Evolutionary conservation across 2,329 filamentous ascomycete genomes (phyloP).

Genomic region (Trichoderma citrinoviride): DNA sequence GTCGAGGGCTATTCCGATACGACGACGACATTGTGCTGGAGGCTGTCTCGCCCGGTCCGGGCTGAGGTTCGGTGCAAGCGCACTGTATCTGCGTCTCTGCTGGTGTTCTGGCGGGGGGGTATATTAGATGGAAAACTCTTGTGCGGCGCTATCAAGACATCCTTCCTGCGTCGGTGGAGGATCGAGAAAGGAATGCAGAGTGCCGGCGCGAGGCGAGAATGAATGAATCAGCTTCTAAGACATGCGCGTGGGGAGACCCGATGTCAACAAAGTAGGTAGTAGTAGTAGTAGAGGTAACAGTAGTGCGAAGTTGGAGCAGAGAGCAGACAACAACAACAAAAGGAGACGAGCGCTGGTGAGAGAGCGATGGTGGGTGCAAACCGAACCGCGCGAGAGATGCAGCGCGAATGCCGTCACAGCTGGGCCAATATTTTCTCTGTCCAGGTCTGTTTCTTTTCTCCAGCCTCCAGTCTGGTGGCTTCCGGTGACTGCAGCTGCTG

Average conservation of each 20-base stretch:
- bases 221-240: conserved; percentile 25
- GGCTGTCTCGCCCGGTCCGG: conserved; percentile 24
- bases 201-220: conserved; percentile 25
- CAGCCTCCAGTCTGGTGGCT: background rate
- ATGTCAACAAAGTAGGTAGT: conserved; percentile 18
- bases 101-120: conserved; percentile 19
- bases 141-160: conserved; percentile 33
- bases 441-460: conserved; percentile 3
- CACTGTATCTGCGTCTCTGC: conserved; percentile 2
- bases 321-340: background rate
- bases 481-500: background rate
- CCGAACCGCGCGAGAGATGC: background rate
- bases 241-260: conserved; percentile 23
- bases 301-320: too few species aligned
- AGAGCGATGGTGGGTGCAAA: background rate
- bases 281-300: background rate
- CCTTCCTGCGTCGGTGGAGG: conserved; percentile 29
- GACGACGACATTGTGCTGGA: conserved; percentile 51
- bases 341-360: background rate
- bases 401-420: conserved; percentile 20
- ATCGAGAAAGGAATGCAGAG: conserved; percentile 21
- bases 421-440: conserved; percentile 12
- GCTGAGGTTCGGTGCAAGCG: conserved; percentile 18
- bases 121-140: conserved; percentile 25
- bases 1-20: conserved; percentile 56